A percentile compares a stretch with the other conserved stretches of the same genome.
Conservation (phyloP, 2,329 filamentous ascomycete species). For the Botryosphaeria dothidea region DNA sequence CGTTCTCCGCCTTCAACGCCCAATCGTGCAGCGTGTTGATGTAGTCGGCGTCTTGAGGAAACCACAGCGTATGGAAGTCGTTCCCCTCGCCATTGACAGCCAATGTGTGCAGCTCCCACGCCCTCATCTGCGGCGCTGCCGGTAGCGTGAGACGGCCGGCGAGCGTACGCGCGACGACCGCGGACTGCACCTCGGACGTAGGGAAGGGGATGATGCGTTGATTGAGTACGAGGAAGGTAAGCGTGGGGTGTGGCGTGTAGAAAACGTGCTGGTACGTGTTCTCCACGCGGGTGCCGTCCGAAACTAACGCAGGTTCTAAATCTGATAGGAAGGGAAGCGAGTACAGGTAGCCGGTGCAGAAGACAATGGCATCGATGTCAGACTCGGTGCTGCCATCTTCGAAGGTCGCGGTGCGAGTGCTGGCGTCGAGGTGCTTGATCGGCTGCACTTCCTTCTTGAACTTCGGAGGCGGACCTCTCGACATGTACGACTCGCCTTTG, state of each 20-base stretch:
- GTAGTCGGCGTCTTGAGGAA: constrained; percentile 66
- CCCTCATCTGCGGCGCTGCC: constrained; percentile 61
- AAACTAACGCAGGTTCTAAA: constrained; percentile 57
- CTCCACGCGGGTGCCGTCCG: constrained; percentile 68
- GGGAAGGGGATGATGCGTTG: constrained; percentile 90
- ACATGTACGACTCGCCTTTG: constrained; percentile 52
- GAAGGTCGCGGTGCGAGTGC: constrained; percentile 65
- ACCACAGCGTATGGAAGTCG: constrained; percentile 57
- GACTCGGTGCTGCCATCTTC: constrained; percentile 64
- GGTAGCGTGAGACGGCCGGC: constrained; percentile 70
- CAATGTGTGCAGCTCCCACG: constrained; percentile 60
- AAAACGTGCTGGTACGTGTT: constrained; percentile 80
- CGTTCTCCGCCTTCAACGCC: constrained; percentile 50
- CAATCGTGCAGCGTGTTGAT: constrained; percentile 70
- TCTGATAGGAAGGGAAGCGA: constrained; percentile 70
- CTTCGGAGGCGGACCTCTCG: constrained; percentile 41
- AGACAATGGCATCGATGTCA: constrained; percentile 74
- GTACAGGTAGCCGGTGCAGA: constrained; percentile 89
- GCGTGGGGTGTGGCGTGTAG: constrained; percentile 71
- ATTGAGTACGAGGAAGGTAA: constrained; percentile 74
- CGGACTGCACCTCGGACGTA: constrained; percentile 74
- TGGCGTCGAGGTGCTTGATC: constrained; percentile 55
- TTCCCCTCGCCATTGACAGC: constrained; percentile 49
- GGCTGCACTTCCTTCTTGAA: constrained; percentile 58
- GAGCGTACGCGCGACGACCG: constrained; percentile 76